Percentiles rank a stretch among this genome's conserved stretches.
Evolutionary conservation across 139 green algal species (phyloP).

Genomic region (Zygnema circumcarinatum): DNA sequence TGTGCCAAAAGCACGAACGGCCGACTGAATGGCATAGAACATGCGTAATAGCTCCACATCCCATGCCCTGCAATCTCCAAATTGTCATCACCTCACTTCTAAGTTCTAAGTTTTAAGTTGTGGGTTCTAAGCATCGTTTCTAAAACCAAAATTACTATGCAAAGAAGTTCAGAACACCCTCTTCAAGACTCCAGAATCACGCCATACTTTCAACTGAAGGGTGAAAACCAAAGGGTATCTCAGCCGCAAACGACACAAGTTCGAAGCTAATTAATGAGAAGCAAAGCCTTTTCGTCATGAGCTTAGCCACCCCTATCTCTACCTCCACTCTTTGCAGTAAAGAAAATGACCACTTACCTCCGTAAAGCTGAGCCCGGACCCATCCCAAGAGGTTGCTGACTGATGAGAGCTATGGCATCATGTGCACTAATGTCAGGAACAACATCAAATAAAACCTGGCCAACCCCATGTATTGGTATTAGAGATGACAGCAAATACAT

Average conservation of each 20-base stretch:
- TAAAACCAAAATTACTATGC: background rate
- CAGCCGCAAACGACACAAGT: no score
- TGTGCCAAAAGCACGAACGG: background rate
- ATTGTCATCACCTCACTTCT: background rate
- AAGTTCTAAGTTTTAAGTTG: background rate
- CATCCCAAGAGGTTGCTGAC: conserved; percentile 15
- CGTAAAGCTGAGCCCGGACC: background rate
- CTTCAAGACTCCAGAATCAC: no score
- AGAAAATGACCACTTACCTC: background rate
- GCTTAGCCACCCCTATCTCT: no score
- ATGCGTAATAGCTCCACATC: conserved; percentile 52
- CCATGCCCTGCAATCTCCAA: conserved; percentile 40
- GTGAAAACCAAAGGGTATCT: no score
- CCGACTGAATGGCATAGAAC: conserved; percentile 29
- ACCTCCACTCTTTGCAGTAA: no score
- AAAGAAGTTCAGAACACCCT: no score
- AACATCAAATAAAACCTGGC: conserved; percentile 33
- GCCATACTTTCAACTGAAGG: no score
- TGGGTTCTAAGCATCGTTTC: background rate
- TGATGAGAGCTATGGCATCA: conserved; percentile 36
- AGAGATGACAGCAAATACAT: no score
- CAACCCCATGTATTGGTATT: background rate
- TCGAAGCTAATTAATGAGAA: no score
- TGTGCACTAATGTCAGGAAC: conserved; percentile 28
- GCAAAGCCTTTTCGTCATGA: no score